These are phyloP conservation scores for Phytopythium sindhum DNA, from an alignment of 352 stramenopile genomes.

Conservation along the genomic window DNA sequence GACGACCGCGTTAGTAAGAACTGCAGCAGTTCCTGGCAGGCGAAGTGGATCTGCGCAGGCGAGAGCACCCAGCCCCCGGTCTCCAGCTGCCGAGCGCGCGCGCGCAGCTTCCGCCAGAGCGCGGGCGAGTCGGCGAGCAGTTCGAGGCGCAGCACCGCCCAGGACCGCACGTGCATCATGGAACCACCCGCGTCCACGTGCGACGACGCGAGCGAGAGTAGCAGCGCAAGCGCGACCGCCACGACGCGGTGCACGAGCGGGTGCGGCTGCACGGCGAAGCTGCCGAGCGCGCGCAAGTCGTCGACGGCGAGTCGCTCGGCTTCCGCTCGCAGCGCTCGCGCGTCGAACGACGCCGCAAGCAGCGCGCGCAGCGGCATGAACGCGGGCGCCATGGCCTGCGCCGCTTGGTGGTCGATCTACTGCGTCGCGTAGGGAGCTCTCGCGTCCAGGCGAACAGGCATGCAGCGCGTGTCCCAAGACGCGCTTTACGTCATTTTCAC, in stretches of 20 bases:
- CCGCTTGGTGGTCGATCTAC: not conserved
- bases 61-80: constrained; percentile 17
- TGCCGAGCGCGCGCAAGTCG: constrained; percentile 41
- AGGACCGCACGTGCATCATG: constrained; percentile 24
- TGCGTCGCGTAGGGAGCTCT: not conserved
- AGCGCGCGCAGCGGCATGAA: constrained; percentile 1
- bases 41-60: constrained; percentile 33
- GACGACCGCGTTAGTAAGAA: constrained; percentile 6
- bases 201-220: constrained; percentile 33
- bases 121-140: constrained; percentile 25
- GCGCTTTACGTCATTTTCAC: not conserved
- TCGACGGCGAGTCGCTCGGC: constrained; percentile 29
- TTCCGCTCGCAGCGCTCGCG: constrained; percentile 15
- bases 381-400: not conserved
- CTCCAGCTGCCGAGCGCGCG: constrained; percentile 34
- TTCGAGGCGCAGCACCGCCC: constrained; percentile 53
- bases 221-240: constrained; percentile 30
- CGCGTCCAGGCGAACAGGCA: not conserved
- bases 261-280: constrained; percentile 39
- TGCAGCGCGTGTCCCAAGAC: not conserved
- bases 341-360: constrained; percentile 7
- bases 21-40: constrained; percentile 23
- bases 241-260: constrained; percentile 34
- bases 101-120: constrained; percentile 38
- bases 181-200: constrained; percentile 9